Percentiles rank a stretch among this genome's conserved stretches.
These are phyloP conservation scores for Colletotrichum siamense DNA, from an alignment of 2,329 filamentous ascomycete genomes.

Conservation along the genomic window DNA sequence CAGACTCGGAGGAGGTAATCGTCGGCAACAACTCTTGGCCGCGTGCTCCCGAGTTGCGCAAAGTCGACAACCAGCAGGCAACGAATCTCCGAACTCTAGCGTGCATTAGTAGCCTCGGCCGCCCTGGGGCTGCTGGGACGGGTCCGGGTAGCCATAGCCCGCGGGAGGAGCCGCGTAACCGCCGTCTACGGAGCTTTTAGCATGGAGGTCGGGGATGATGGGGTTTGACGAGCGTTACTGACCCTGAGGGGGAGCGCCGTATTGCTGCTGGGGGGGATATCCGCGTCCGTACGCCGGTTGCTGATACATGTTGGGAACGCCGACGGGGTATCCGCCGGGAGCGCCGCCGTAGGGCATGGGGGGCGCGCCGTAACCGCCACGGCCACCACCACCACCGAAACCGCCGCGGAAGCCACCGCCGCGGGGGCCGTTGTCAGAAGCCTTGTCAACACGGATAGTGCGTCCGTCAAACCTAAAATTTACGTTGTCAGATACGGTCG, in stretches of 20 bases:
- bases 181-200: background rate
- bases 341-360: conserved; percentile 33
- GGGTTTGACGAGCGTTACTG: conserved; percentile 28
- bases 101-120: conserved; percentile 46
- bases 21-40: conserved; percentile 19
- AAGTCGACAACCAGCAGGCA: conserved; percentile 19
- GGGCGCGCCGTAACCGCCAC: conserved; percentile 35
- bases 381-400: conserved; percentile 42
- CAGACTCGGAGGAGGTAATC: conserved; percentile 22
- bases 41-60: conserved; percentile 10
- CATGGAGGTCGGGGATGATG: background rate
- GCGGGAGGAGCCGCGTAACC: conserved; percentile 16
- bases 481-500: background rate
- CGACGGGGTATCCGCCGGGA: conserved; percentile 39
- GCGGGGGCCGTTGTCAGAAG: conserved; percentile 77
- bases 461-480: conserved; percentile 86
- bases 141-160: conserved; percentile 53
- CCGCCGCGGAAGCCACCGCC: conserved; percentile 57
- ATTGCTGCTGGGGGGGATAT: conserved; percentile 42
- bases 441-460: conserved; percentile 93
- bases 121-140: conserved; percentile 39
- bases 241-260: conserved; percentile 41
- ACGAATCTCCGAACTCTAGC: conserved; percentile 23
- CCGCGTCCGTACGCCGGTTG: conserved; percentile 50
- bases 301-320: conserved; percentile 39